Conservation (phyloP, 805 yeast species). For the Naumovozyma baii region DNA sequence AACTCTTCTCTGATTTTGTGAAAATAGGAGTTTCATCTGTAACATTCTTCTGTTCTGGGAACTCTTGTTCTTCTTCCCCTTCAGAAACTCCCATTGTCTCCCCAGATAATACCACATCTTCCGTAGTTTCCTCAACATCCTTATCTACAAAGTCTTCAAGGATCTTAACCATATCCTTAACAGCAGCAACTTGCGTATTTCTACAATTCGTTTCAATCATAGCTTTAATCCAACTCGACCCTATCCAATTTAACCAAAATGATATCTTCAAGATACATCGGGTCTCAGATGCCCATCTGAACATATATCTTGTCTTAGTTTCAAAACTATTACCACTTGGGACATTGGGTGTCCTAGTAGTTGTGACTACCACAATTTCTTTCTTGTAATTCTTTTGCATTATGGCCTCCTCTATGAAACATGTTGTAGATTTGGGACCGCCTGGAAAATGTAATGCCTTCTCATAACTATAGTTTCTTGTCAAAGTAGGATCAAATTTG, state of each 20-base stretch:
- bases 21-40: no score
- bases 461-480: slow-evolving; percentile 51
- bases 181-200: slow-evolving; percentile 66
- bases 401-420: slow-evolving; percentile 59
- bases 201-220: slow-evolving; percentile 79
- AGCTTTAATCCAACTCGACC: slow-evolving; percentile 83
- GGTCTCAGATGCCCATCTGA: slow-evolving; percentile 66
- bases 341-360: slow-evolving; percentile 81
- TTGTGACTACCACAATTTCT: slow-evolving; percentile 49
- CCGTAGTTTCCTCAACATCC: slow-evolving; percentile 5
- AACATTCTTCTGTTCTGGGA: no score
- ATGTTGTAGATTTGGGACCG: slow-evolving; percentile 88
- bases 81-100: neutral
- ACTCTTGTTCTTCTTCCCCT: neutral
- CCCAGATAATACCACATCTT: neutral
- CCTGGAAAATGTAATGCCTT: slow-evolving; percentile 71
- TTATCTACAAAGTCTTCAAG: slow-evolving; percentile 21
- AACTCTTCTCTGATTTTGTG: no score
- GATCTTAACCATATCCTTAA: slow-evolving; percentile 36
- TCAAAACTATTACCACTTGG: slow-evolving; percentile 83
- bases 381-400: slow-evolving; percentile 41
- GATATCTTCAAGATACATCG: slow-evolving; percentile 52
- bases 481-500: slow-evolving; percentile 22
- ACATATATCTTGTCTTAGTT: slow-evolving; percentile 60
- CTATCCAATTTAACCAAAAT: slow-evolving; percentile 81